Conservation (phyloP, 495 filamentous ascomycete genomes). For the Penicillium nucicola region DNA sequence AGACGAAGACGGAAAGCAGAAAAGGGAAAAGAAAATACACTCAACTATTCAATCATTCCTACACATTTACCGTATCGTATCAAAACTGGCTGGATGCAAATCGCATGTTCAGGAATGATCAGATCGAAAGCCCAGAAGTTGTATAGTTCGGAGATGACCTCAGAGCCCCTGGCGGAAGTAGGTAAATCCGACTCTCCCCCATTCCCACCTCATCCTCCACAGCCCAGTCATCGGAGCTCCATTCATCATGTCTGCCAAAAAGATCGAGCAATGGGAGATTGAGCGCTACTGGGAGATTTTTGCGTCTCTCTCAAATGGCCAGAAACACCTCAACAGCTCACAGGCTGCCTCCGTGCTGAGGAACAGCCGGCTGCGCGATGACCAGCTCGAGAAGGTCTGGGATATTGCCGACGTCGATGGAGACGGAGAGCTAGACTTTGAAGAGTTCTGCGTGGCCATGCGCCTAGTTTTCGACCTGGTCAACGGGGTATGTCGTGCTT, state of each 20-base stretch:
- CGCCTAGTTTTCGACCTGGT: constrained; percentile 93
- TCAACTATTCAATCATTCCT: too few relatives aligned
- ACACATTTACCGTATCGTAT: too few relatives aligned
- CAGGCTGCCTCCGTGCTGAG: constrained; percentile 94
- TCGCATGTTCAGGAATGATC: too few relatives aligned
- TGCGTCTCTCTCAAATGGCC: constrained; percentile 73
- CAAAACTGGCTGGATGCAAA: too few relatives aligned
- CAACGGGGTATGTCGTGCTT: constrained; percentile 69
- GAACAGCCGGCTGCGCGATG: constrained; percentile 89
- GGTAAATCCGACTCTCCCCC: constrained; percentile 9
- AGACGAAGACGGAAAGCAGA: too few relatives aligned
- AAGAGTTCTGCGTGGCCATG: constrained; percentile 99
- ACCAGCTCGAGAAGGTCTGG: constrained; percentile 95
- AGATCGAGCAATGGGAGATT: constrained; percentile 92
- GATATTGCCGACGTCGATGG: constrained; percentile 95
- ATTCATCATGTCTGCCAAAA: constrained; percentile 65
- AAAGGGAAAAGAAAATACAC: not conserved
- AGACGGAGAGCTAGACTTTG: constrained; percentile 95
- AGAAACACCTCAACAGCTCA: constrained; percentile 78
- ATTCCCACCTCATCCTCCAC: constrained; percentile 15
- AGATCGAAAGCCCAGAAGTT: too few relatives aligned
- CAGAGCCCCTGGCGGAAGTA: constrained; percentile 19
- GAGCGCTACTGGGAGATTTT: constrained; percentile 99
- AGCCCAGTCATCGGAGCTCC: constrained; percentile 5
- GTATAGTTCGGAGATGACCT: constrained; percentile 8